Base-by-base conservation (phyloP, 23 red algal species). In the Chondrus crispus region DNA sequence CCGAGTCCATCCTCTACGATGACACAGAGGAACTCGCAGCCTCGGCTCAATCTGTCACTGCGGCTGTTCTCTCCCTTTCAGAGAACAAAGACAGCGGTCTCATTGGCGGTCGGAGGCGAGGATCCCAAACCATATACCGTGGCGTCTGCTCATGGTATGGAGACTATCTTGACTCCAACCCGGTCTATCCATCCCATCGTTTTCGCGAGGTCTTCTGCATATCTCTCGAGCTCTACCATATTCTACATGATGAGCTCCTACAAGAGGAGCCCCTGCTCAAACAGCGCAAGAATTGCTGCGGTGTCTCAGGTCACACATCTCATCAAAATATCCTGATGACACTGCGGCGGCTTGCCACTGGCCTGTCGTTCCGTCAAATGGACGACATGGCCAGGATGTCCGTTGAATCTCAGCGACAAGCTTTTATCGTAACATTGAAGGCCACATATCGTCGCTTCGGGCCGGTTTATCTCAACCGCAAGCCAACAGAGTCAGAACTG, bases 401-500 rank as follows among this genome's bases (percentile, higher is more conserved):
- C 44, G 38, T 47, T 37, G 71, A 76, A 39, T 39, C 71, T 24
- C 6, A 76, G 43, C 35, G 5, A 76, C 22, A 39, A 2, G 1
- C 43, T 76, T 76, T 36, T 55, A 19, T 13, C 26, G 60, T 66
- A 66, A 32, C 60, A n/a, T 30, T 91, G 55, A 28, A 32, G 18
- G 73, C 72, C 22, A 68, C 81, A 47, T 41, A 47, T 5, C 3
- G 8, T 2, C 20, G 13, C 9, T 91, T 49, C 68, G 87, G 87
- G 32, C 46, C 46, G n/a, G 26, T 22, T 10, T 81, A 62, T 64
- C 74, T 91, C 19, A 91, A 91, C 26, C 11, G 73, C 2, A 74
- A 91, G 57, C 87, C 54, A 28, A 45, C 72, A 57, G 20, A 68
- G 45, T 18, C 32, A 1, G 29, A 91, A 68, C 57, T 91, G 26